Base-by-base conservation (phyloP, 2,329 filamentous ascomycete species). In the Ascochyta rabiei region DNA sequence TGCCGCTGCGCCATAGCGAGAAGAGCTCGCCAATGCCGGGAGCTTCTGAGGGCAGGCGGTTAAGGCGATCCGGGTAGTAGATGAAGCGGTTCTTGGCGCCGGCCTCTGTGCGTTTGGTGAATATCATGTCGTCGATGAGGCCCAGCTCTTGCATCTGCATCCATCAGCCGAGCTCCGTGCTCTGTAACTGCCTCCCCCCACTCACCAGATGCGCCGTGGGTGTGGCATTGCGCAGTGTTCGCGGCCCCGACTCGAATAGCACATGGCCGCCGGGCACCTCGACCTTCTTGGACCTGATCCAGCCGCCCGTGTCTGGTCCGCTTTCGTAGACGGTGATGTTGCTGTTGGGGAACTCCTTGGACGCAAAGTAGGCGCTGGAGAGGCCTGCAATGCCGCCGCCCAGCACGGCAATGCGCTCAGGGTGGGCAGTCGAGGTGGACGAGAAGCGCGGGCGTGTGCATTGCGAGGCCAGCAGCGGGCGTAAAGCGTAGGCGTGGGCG, bases 21-120 rank as follows among this genome's bases (percentile, higher is more conserved):
- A 13, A 74, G 6, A 49, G 66, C 6, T 72, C 60, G 4, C 69
- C 55, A 0, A 82, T 15, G 39, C 66, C 43, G 54, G 40, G 58
- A 4, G 28, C 28, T 3, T 52, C 53, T 6, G 63, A 46, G 6
- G 73, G 70, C 23, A 75, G 53, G 15, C 64, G 80, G 48, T 91
- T 88, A 26, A 95, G 83, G 67, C 87, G 90, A 71, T 96, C 89
- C 2, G 90, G 90, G 68, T 96, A 96, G 81, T 95, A 97, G 56
- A 98, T 80, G 75, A 88, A 97, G 58, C 92, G 89, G 69, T 88
- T 88, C 49, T 73, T 74, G 9, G 86, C 80, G 48, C 81, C 80
- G 47, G 82, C 76, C 5, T 82, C 80, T 26, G 70, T 71, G 37
- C 76, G 82, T 4, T 74, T 75, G 40, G 81, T 86, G 66, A 77